phyloP scores from a whole-genome alignment of 805 yeast species.

The Ogataea degrootiae region DNA sequence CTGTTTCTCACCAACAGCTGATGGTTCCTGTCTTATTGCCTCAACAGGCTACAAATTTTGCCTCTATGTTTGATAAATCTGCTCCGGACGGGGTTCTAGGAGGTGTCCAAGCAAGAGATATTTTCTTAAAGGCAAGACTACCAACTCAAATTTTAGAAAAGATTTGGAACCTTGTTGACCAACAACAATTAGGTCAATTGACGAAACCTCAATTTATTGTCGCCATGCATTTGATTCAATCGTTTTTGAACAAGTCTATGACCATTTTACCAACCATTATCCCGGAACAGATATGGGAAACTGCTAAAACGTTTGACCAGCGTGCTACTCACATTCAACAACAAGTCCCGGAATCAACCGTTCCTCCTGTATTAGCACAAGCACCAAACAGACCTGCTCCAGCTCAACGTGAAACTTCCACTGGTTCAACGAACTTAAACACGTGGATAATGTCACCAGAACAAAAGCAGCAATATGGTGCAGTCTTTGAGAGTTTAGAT shows the following conservation, averaged over 20 bases:
- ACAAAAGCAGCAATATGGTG: conserved; percentile 73
- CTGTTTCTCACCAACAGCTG: conserved; percentile 18
- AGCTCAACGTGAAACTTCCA: conserved; percentile 14
- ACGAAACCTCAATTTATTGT: conserved; percentile 73
- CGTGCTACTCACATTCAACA: conserved; percentile 3
- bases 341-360: conserved; percentile 13
- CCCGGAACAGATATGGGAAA: conserved; percentile 31
- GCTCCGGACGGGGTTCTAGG: conserved; percentile 50
- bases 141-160: conserved; percentile 75
- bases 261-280: conserved; percentile 35
- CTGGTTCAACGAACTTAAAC: conserved; percentile 20
- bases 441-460: conserved; percentile 63
- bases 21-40: conserved; percentile 50
- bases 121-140: conserved; percentile 83
- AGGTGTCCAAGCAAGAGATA: conserved; percentile 79
- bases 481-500: conserved; percentile 76
- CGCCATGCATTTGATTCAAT: conserved; percentile 94
- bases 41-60: conserved; percentile 57
- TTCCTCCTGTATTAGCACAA: conserved; percentile 10
- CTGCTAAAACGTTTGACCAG: conserved; percentile 20
- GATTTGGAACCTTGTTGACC: conserved; percentile 87
- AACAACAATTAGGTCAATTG: conserved; percentile 66
- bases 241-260: conserved; percentile 59
- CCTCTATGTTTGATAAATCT: conserved; percentile 70
- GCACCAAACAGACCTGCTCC: conserved; percentile 14